Percentiles rank a stretch among this genome's conserved stretches.
These are phyloP conservation scores for Chytriomyces confervae DNA, from an alignment of 192 early-diverging fungal species.

Conservation along the genomic window DNA sequence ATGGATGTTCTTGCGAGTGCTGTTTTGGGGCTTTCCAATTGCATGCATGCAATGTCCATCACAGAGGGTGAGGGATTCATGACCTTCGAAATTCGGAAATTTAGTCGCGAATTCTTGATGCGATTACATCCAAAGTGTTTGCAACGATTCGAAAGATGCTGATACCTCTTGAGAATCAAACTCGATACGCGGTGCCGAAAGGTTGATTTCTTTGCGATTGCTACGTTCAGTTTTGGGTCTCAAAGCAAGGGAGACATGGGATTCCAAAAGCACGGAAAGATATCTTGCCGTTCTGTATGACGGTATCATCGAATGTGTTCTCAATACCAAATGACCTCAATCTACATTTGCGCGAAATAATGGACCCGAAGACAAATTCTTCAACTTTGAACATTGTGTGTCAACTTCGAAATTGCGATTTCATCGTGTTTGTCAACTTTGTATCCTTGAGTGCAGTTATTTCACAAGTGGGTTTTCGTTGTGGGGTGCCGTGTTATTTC, in stretches of 20 bases:
- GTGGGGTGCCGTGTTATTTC: conserved; percentile 57
- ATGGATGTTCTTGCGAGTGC: too few relatives aligned
- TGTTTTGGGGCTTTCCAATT: too few relatives aligned
- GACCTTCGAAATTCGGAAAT: too few relatives aligned
- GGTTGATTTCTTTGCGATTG: too few relatives aligned
- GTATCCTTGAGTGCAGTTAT: conserved; percentile 66
- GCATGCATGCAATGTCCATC: too few relatives aligned
- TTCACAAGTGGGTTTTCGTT: conserved; percentile 65
- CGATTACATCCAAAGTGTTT: too few relatives aligned
- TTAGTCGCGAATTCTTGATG: too few relatives aligned
- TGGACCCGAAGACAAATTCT: conserved; percentile 5
- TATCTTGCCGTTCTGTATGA: conserved; percentile 60
- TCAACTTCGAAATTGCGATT: too few relatives aligned
- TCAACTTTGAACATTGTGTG: neutral
- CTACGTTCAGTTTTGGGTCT: conserved; percentile 66
- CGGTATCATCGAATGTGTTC: conserved; percentile 49
- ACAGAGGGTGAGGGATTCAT: too few relatives aligned
- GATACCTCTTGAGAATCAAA: too few relatives aligned
- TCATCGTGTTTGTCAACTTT: conserved; percentile 71
- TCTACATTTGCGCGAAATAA: conserved; percentile 42
- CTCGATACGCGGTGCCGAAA: too few relatives aligned
- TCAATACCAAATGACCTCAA: conserved; percentile 56
- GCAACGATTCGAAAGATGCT: too few relatives aligned
- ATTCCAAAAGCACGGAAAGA: conserved; percentile 31
- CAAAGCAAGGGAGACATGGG: conserved; percentile 23